These are phyloP conservation scores for Borovskyia barvae DNA, from an alignment of 208 protist species.

Conservation along the genomic window DNA sequence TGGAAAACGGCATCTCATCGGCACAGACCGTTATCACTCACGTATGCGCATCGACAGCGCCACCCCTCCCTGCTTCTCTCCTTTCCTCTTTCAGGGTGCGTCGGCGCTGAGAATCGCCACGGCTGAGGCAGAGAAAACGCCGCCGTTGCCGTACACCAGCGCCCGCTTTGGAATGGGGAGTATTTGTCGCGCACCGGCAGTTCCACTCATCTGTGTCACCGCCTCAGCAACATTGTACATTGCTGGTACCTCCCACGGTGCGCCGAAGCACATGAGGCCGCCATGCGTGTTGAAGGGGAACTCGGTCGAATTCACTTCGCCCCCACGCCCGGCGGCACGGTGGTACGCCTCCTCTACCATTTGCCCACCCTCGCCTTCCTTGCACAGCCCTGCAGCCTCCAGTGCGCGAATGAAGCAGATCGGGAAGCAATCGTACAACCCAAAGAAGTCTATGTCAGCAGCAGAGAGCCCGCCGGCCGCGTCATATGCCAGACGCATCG, in stretches of 20 bases:
- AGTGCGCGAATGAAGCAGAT: slow-evolving; percentile 77
- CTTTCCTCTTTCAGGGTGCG: slow-evolving; percentile 3
- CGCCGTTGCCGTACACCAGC: slow-evolving; percentile 90
- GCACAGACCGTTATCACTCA: too few species aligned
- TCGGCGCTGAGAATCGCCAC: slow-evolving; percentile 75
- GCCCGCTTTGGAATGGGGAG: slow-evolving; percentile 44
- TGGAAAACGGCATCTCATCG: too few species aligned
- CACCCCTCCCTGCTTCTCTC: not conserved
- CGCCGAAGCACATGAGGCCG: slow-evolving; percentile 72
- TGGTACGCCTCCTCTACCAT: slow-evolving; percentile 56
- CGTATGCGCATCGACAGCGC: too few species aligned
- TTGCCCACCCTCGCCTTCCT: slow-evolving; percentile 51
- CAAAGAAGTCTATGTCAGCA: slow-evolving; percentile 74
- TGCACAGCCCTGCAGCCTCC: slow-evolving; percentile 58
- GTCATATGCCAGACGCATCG: slow-evolving; percentile 46
- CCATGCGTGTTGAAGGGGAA: slow-evolving; percentile 83
- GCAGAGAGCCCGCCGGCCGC: slow-evolving; percentile 38
- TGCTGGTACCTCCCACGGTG: slow-evolving; percentile 76
- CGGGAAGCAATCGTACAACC: slow-evolving; percentile 82
- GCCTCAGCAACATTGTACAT: slow-evolving; percentile 80
- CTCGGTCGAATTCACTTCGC: slow-evolving; percentile 23
- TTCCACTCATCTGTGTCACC: slow-evolving; percentile 45
- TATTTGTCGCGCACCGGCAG: slow-evolving; percentile 50
- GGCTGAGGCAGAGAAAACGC: slow-evolving; percentile 75
- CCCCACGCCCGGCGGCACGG: slow-evolving; percentile 18